phyloP scores from a whole-genome alignment of 2,329 filamentous ascomycete species.

The Botrytis pseudocinerea region DNA sequence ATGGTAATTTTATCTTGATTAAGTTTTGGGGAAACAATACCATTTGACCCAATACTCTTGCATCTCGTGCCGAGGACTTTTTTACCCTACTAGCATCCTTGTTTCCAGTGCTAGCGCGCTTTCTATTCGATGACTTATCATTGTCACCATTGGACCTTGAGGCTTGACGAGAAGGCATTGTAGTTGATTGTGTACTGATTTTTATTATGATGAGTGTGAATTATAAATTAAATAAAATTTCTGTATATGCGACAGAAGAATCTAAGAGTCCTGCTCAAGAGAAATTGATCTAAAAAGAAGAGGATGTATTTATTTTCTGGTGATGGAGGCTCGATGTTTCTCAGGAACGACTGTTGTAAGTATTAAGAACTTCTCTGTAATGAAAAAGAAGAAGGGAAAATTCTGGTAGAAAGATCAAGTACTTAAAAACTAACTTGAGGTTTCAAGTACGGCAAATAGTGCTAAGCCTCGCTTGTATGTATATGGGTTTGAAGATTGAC shows the following conservation, averaged over 20 bases:
- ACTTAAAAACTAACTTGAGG: background rate
- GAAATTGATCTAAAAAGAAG: background rate
- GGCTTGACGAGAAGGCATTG: background rate
- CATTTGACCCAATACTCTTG: background rate
- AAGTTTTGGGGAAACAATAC: background rate
- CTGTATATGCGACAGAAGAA: background rate
- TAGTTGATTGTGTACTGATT: too few relatives aligned
- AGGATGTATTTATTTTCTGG: background rate
- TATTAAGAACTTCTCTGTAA: background rate
- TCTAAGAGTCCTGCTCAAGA: background rate
- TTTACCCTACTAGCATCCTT: background rate
- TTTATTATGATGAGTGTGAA: background rate
- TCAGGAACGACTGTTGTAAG: background rate
- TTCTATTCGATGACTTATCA: background rate
- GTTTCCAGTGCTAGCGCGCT: too few relatives aligned
- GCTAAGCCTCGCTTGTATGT: background rate
- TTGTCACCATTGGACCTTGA: background rate
- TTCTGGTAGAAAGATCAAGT: background rate
- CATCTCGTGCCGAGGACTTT: background rate
- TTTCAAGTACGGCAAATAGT: background rate
- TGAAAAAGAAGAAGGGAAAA: background rate
- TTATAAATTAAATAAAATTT: background rate
- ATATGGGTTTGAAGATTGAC: background rate
- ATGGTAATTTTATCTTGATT: background rate
- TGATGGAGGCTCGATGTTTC: background rate